Evolutionary conservation across 2,329 filamentous ascomycete species (phyloP), one percentile per base, ranked within the genome.

Genomic region (Calonectria montana): DNA sequence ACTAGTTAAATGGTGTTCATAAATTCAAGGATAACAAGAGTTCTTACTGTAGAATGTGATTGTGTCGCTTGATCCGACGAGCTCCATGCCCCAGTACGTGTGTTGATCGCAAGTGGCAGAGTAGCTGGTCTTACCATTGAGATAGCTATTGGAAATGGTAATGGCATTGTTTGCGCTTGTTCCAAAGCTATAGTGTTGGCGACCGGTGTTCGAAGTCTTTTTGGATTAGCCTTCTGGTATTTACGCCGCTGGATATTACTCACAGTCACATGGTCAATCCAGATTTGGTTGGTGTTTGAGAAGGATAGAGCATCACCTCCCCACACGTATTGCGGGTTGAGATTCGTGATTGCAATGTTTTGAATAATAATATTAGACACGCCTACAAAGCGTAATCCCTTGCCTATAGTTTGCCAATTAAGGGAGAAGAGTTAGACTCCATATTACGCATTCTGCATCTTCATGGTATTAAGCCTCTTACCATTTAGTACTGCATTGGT

Each of bases 361-460:
- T 61, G 55, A 35, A 61, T 61, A 9, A 61, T 61, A 29, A 61
- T 61, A 8, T 61, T 61, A 21, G 55, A 61, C 2, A 61, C 55
- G 8, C 55, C 55, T 4, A 61, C 55, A 4, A 61, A 61, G 29
- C 55, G 55, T 13, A 61, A 43, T 6, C 55, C 55, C 15, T 61
- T 61, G 35, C 55, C 55, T 61, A 21, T 55, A 21, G n/a, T n/a
- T 18, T 55, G 3, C 27, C 48, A 25, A 27, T 25, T 25, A 9
- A 35, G 18, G 29, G 27, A 7, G 6, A 16, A 41, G 15, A 10
- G 12, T 39, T 16, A 59, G 31, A 10, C 16, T 16, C 15, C 18
- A 15, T 10, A 5, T 5, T 15, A 25, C 16, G 35, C 8, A 23
- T 25, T 9, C 12, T 10, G 4, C 10, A 18, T 13, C 2, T n/a